Evolutionary conservation across 352 stramenopile genomes (phyloP), one percentile per base, ranked within the genome.

Genomic region (Discostella stelligera): DNA sequence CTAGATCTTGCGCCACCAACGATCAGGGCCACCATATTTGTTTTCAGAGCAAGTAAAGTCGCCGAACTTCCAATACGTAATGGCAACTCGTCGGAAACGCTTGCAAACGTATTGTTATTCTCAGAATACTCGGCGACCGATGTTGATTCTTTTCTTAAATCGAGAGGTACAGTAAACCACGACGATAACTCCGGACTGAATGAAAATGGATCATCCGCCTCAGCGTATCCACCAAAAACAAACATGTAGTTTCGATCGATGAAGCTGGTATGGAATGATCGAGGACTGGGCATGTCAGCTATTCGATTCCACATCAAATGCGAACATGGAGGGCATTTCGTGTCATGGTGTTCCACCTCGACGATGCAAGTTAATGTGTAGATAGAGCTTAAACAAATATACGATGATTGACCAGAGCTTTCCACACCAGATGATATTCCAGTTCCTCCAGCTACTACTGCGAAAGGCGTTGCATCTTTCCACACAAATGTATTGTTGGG

Each of bases 401-500:
- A 18, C 16, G 60, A 16, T 18, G 37, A 44, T 14, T 44, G 3
- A 8, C 37, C 37, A 44, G 27, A 16, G 14, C 54, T 27, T 3
- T n/a, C n/a, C 27, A 14, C 18, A 0, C 4, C 9, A 50, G 9
- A 32, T 50, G 37, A 30, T 27, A 62, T 46, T 50, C 77, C 77
- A 53, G 76, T 83, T 18, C 83, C 71, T 56, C 86, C 86, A 23
- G 84, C 79, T 0, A 88, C 25, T 0, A 91, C 41, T 18, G 71
- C 72, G 21, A 89, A 61, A 11, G 63, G 52, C 7, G 10, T 37
- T 46, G 52, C 13, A 14, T 44, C 7, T 3, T 10, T 14, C 37
- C 7, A 44, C 7, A 44, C 2, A 32, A 14, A 37, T 1, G 54
- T 21, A 10, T 39, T 39, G 18, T 23, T 54, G n/a, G 16, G 46